Percentiles rank a stretch among this genome's conserved stretches.
Conservation (phyloP, 495 filamentous ascomycete genomes). For the Aspergillus sclerotioniger region DNA sequence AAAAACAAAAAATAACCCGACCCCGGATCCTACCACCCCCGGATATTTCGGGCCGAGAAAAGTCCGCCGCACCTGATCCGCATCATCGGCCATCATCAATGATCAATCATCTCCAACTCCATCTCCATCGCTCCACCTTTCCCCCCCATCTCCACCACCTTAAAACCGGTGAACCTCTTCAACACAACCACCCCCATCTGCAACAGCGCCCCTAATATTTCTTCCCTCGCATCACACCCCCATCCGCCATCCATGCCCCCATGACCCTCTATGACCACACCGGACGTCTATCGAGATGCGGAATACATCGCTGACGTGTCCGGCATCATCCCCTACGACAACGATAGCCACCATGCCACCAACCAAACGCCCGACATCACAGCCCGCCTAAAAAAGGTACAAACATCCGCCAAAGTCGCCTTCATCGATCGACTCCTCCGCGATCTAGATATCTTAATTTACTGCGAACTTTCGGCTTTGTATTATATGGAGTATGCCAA, state of each 20-base stretch:
- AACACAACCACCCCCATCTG: not conserved
- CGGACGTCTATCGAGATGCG: slow-evolving; percentile 51
- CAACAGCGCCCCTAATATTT: slow-evolving; percentile 7
- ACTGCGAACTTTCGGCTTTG: slow-evolving; percentile 73
- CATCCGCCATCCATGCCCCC: slow-evolving; percentile 32
- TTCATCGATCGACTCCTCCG: slow-evolving; percentile 69
- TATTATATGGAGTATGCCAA: slow-evolving; percentile 86
- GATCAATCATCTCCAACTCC: slow-evolving; percentile 1
- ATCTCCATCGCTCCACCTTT: slow-evolving; percentile 14
- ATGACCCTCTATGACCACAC: slow-evolving; percentile 54
- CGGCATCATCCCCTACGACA: slow-evolving; percentile 40
- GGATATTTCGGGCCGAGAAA: slow-evolving; percentile 23
- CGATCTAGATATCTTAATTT: slow-evolving; percentile 76
- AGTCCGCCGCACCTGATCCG: slow-evolving; percentile 20
- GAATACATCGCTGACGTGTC: slow-evolving; percentile 53
- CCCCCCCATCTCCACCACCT: not conserved
- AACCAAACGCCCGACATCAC: slow-evolving; percentile 23
- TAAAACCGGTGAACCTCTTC: not conserved
- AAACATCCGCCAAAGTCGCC: slow-evolving; percentile 44
- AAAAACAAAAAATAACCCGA: not conserved
- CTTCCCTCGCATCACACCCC: slow-evolving; percentile 1
- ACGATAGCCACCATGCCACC: slow-evolving; percentile 21
- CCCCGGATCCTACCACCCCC: too few relatives aligned
- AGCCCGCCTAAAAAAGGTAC: slow-evolving; percentile 37
- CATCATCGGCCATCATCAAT: not conserved